phyloP scores from a whole-genome alignment of 805 yeast genomes.

The Hermanozyma aechmeae region DNA sequence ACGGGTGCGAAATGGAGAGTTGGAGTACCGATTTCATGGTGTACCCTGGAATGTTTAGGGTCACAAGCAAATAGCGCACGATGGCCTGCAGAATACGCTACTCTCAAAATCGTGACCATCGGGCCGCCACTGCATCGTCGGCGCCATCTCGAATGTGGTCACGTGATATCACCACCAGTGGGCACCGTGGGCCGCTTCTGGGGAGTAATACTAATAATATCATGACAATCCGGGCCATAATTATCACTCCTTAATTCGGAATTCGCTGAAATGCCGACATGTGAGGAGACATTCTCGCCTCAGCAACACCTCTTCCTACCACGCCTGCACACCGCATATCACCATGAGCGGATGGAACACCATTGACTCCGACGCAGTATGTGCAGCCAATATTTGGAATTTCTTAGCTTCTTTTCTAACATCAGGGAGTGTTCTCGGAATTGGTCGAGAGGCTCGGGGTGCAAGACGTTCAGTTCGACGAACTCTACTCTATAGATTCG shows the following conservation, averaged over 20 bases:
- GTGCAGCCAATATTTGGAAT: constrained; percentile 4
- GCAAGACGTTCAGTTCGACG: constrained; percentile 46
- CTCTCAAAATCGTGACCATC: too few relatives aligned
- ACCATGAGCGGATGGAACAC: constrained; percentile 43
- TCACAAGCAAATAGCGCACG: too few relatives aligned
- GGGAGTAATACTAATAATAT: too few relatives aligned
- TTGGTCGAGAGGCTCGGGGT: constrained; percentile 49
- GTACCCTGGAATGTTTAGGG: too few relatives aligned
- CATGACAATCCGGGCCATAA: too few relatives aligned
- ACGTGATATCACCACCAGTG: too few relatives aligned
- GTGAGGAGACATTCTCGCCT: background rate
- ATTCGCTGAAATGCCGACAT: background rate
- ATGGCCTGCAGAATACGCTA: too few relatives aligned
- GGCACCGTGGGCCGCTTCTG: too few relatives aligned
- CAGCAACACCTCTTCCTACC: background rate
- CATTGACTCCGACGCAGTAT: constrained; percentile 54
- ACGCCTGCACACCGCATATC: too few relatives aligned
- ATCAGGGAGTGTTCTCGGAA: constrained; percentile 52
- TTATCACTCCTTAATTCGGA: too few relatives aligned
- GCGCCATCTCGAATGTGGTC: too few relatives aligned
- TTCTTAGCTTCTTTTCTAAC: constrained; percentile 5
- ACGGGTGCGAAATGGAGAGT: background rate
- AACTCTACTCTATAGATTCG: constrained; percentile 44
- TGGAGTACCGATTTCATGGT: background rate
- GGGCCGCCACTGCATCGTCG: too few relatives aligned